Evolutionary conservation across 139 green algal species (phyloP).

Genomic region (Ostreobium quekettii): DNA sequence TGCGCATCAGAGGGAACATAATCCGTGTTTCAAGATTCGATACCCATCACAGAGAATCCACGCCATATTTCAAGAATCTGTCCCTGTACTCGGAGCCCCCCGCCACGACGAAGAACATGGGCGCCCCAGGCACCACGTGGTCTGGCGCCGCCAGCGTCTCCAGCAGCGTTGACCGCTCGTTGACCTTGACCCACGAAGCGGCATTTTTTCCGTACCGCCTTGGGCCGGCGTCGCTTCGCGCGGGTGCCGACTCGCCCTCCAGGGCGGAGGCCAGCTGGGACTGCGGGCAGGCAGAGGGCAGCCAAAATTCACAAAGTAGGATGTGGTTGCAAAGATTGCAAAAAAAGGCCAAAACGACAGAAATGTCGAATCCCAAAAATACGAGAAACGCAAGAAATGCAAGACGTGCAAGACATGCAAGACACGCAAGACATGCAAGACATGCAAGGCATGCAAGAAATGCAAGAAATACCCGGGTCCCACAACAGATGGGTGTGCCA

Average conservation of each 20-base stretch:
- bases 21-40: no score
- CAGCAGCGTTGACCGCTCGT: slow-evolving; percentile 25
- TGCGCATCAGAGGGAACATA: no score
- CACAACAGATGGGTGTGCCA: no score
- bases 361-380: not conserved
- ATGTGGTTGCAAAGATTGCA: not conserved
- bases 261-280: slow-evolving; percentile 41
- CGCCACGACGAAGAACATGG: slow-evolving; percentile 75
- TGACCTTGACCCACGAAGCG: slow-evolving; percentile 20
- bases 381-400: not conserved
- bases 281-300: slow-evolving; percentile 2
- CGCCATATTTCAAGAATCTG: slow-evolving; percentile 54
- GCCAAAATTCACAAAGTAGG: not conserved
- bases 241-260: slow-evolving; percentile 57
- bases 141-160: slow-evolving; percentile 43
- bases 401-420: no score
- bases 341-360: not conserved
- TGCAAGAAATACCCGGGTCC: no score
- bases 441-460: no score
- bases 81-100: slow-evolving; percentile 45
- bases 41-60: no score
- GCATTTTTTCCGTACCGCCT: slow-evolving; percentile 39
- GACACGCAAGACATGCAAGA: no score
- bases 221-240: slow-evolving; percentile 34
- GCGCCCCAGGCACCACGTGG: slow-evolving; percentile 63